phyloP scores from a whole-genome alignment of 2,329 filamentous ascomycete species.

The Nemania diffusa region DNA sequence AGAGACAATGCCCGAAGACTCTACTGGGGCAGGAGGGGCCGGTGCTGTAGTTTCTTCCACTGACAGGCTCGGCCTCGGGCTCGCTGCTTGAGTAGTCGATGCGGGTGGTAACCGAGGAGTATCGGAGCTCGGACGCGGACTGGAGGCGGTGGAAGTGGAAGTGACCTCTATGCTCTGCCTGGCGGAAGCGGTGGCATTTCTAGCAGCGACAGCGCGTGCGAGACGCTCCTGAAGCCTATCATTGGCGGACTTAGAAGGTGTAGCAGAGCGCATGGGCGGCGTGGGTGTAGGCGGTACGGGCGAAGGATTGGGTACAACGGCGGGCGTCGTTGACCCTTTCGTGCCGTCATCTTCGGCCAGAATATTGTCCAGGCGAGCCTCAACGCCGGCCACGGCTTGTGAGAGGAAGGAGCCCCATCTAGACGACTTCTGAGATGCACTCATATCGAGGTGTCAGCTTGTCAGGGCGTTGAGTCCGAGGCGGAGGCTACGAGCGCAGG shows the following conservation, averaged over 20 bases:
- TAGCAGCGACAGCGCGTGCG: constrained; percentile 85
- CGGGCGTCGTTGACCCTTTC: constrained; percentile 51
- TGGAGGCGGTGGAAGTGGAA: constrained; percentile 52
- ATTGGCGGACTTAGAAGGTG: constrained; percentile 73
- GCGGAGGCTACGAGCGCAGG: constrained; percentile 15
- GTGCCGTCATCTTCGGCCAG: constrained; percentile 78
- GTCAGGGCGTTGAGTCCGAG: constrained; percentile 17
- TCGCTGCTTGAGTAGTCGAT: constrained; percentile 20
- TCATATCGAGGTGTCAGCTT: constrained; percentile 52
- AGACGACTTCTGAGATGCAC: constrained; percentile 63
- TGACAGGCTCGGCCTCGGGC: constrained; percentile 39
- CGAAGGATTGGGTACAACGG: constrained; percentile 36
- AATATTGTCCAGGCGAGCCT: constrained; percentile 91
- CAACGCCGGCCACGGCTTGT: constrained; percentile 91
- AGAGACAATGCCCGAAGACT: background rate
- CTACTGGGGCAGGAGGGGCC: constrained; percentile 1
- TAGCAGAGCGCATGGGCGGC: constrained; percentile 43
- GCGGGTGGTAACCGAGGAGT: constrained; percentile 36
- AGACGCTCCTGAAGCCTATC: constrained; percentile 90
- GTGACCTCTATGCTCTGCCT: constrained; percentile 53
- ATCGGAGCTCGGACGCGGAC: constrained; percentile 57
- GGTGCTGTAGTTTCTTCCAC: constrained; percentile 35
- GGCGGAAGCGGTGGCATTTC: constrained; percentile 62
- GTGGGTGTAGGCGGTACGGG: constrained; percentile 40
- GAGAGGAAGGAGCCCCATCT: constrained; percentile 86